Evolutionary conservation across 192 early-diverging fungal genomes (phyloP), one percentile per base, ranked within the genome.

Genomic region (Thamnidium elegans): DNA sequence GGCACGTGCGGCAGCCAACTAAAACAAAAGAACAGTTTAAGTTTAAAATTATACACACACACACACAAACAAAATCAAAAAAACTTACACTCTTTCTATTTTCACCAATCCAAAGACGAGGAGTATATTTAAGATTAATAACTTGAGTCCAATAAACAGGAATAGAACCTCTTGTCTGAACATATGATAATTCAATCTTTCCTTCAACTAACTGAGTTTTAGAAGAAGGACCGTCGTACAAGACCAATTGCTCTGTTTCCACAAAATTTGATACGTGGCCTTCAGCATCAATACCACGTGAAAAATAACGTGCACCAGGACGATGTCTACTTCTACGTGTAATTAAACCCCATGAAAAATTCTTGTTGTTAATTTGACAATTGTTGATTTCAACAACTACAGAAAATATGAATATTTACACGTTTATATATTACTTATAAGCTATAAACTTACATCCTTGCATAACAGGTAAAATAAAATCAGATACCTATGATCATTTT

Each of bases 221-320:
- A 10, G 62, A 58, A 52, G 68, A 56, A 59, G 70, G 69, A 10
- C 78, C 75, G 26, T 85, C 85, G 54, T 82, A 82, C 56, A 88
- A 74, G 6, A 94, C 82, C 52, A 98, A 78, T 80, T 97, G 95
- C 71, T 99, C 96, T 3, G 95, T 98, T 78, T 99, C 97, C 8
- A 94, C 93, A 75, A 86, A 97, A 76, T 99, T 99, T 43, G 97
- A 91, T 34, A 97, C 96, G 68, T 96, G 88, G 30, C 96, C 97
- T 3, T 90, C 62, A 47, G 82, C 84, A 71, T 99, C 96, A 26
- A 96, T 86, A 62, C 97, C 96, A 53, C 97, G 89, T 34, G 90
- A 89, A 71, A 97, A 90, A 73, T 90, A 99, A 19, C 97, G 89
- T 3, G 94, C 91, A 61, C 97, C 95, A 55, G 82, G 84, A 34